phyloP scores from a whole-genome alignment of 176 grass and related monocot species.

The Saccharum spontaneum region DNA sequence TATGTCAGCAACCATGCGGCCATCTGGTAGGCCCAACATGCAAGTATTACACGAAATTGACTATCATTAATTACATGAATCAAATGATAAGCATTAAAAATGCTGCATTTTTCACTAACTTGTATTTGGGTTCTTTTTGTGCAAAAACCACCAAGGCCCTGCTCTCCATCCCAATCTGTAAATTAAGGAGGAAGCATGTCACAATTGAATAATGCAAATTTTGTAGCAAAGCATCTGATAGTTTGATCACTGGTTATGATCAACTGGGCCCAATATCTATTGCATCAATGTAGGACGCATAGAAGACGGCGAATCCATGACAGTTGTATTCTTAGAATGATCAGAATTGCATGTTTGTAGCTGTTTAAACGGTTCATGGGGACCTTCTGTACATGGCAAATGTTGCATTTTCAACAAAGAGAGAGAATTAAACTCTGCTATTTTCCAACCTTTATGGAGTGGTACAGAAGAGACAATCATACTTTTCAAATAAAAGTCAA shows the following conservation, averaged over 20 bases:
- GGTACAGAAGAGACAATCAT: background rate
- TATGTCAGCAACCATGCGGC: background rate
- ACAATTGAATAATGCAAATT: background rate
- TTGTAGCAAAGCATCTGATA: background rate
- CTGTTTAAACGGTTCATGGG: background rate
- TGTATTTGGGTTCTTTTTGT: constrained; percentile 41
- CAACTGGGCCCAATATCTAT: background rate
- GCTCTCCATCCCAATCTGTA: constrained; percentile 61
- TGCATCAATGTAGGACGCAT: background rate
- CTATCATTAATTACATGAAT: constrained; percentile 18
- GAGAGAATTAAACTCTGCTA: background rate
- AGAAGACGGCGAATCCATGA: background rate
- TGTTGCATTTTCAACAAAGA: background rate
- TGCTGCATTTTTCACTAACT: constrained; percentile 35
- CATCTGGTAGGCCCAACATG: background rate
- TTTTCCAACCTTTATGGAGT: background rate
- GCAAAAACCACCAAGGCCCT: constrained; percentile 85
- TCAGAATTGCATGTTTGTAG: background rate
- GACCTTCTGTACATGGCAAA: background rate
- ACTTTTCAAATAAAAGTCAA: constrained; percentile 11
- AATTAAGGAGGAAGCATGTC: constrained; percentile 10
- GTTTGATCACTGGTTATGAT: background rate
- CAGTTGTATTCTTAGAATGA: background rate
- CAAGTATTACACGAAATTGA: background rate
- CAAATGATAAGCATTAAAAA: constrained; percentile 9